These are phyloP conservation scores for Fulvia fulva DNA, from an alignment of 2,329 filamentous ascomycete genomes.

Conservation along the genomic window DNA sequence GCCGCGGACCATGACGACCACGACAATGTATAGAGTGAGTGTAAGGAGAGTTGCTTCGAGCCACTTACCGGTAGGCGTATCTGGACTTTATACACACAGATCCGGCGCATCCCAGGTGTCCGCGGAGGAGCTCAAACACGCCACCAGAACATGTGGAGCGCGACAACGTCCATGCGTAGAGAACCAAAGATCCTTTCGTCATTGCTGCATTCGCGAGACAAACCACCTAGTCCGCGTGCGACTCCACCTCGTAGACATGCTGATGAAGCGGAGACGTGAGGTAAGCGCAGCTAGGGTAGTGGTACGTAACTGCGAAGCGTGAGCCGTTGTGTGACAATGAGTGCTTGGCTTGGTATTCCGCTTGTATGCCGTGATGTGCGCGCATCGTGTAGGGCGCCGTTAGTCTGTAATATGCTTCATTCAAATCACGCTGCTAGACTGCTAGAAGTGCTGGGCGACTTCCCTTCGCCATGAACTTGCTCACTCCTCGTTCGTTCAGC, in stretches of 20 bases:
- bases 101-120: neutral
- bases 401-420: neutral
- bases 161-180: too few relatives aligned
- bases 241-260: neutral
- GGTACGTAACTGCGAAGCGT: neutral
- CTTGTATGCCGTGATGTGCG: neutral
- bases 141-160: neutral
- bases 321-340: neutral
- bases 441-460: too few relatives aligned
- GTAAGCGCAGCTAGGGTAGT: neutral
- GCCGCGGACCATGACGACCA: neutral
- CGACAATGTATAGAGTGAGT: neutral
- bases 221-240: neutral
- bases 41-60: neutral
- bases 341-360: neutral
- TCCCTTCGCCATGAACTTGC: too few relatives aligned
- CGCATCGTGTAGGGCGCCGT: neutral
- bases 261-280: neutral
- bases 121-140: neutral
- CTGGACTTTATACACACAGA: neutral
- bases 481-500: neutral
- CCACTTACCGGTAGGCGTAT: neutral
- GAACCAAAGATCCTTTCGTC: neutral
- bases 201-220: neutral
- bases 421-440: neutral